Evolutionary conservation across 2,329 filamentous ascomycete species (phyloP).

Genomic region (Colletotrichum shisoi): DNA sequence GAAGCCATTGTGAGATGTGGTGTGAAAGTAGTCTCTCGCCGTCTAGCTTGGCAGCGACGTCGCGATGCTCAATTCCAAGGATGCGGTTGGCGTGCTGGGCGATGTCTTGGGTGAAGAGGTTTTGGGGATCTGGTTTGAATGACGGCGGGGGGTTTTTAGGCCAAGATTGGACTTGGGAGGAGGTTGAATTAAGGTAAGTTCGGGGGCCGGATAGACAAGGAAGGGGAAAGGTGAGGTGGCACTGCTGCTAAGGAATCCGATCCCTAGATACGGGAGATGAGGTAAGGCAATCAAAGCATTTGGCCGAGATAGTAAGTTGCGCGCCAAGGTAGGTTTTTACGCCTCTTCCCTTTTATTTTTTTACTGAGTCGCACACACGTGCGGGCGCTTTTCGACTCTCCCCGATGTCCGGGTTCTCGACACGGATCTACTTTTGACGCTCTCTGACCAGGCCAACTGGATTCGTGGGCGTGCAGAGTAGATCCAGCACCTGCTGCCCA

Average conservation of each 20-base stretch:
- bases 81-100: constrained; percentile 7
- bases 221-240: constrained; percentile 36
- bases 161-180: constrained; percentile 35
- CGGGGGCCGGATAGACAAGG: constrained; percentile 32
- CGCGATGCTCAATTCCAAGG: constrained; percentile 15
- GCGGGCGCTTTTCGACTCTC: constrained; percentile 12
- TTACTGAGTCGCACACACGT: constrained; percentile 19
- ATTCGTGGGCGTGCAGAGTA: constrained; percentile 11
- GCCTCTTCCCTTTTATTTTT: constrained; percentile 23
- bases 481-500: neutral
- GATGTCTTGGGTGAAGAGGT: constrained; percentile 26
- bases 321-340: constrained; percentile 30
- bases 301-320: constrained; percentile 32
- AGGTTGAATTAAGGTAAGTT: constrained; percentile 40
- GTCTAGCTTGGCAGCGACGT: constrained; percentile 16
- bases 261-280: constrained; percentile 39
- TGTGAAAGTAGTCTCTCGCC: constrained; percentile 20
- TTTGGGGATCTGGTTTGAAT: constrained; percentile 25
- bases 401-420: constrained; percentile 9
- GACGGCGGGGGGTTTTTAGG: constrained; percentile 22
- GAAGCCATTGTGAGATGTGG: constrained; percentile 52
- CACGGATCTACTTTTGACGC: constrained; percentile 19
- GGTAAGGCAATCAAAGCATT: constrained; percentile 36
- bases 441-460: constrained; percentile 7
- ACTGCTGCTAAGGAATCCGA: constrained; percentile 38